Percentiles rank a stretch among this genome's conserved stretches.
Evolutionary conservation across 2,329 filamentous ascomycete genomes (phyloP).

Genomic region (Fusarium xyrophilum): DNA sequence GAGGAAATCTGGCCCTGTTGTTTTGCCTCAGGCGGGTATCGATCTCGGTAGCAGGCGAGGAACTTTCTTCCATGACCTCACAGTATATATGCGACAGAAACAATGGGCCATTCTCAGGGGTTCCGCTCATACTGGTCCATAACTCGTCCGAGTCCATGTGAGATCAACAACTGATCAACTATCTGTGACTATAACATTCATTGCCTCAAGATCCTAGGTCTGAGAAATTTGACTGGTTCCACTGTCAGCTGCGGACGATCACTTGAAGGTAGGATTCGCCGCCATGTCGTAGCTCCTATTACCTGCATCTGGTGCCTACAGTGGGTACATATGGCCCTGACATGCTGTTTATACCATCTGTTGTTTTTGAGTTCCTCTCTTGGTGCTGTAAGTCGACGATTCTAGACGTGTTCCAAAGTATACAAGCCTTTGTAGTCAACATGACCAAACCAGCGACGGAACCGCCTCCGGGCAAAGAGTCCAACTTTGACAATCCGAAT

Average conservation of each 20-base stretch:
- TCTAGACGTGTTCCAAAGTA: neutral
- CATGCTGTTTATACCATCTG: neutral
- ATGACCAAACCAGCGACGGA: conserved; percentile 26
- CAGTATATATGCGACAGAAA: neutral
- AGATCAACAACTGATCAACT: neutral
- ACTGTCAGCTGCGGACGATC: neutral
- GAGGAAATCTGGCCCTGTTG: neutral
- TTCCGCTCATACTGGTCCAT: neutral
- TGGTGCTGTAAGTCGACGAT: neutral
- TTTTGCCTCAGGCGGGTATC: rapidly evolving
- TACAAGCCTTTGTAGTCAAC: no score
- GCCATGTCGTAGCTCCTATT: neutral
- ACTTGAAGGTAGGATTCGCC: neutral
- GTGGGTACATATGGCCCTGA: neutral
- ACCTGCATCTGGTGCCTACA: neutral
- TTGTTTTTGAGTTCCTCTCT: neutral
- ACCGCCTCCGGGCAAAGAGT: conserved; percentile 10
- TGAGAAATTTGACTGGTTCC: neutral
- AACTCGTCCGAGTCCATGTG: neutral
- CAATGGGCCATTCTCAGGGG: neutral
- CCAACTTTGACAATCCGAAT: conserved; percentile 20
- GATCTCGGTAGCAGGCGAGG: neutral
- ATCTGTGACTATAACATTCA: neutral
- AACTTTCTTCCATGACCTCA: neutral
- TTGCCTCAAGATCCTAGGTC: neutral